Base-by-base conservation (phyloP, 495 filamentous ascomycete species). In the Hamigera avellanea region DNA sequence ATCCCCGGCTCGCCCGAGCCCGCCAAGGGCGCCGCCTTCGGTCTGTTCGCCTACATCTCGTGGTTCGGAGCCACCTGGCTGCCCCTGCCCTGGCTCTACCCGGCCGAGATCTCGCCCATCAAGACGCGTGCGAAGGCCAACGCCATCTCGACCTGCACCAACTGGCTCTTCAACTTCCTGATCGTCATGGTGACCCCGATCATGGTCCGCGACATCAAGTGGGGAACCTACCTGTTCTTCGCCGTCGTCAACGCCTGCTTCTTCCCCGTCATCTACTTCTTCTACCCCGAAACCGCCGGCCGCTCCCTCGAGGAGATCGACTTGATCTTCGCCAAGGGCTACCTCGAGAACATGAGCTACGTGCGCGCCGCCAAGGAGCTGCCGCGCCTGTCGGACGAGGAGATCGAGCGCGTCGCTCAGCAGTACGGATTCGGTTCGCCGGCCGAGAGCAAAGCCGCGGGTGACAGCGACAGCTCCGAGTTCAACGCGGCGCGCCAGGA, bases 211-310 rank as follows among this genome's bases (percentile, higher is more conserved):
- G 61, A 66, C 35, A 84, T 85, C 36, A 52, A 66, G 33, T 89
- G 81, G 81, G 74, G 78, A 7, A 84, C 80, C 1, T 89, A 87
- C 54, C 66, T 86, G 25, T 82, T 87, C 71, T 87, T 86, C 52
- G 81, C 80, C 5, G 56, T 61, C 26, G 59, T 82, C 44, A 87
- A 88, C 57, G 75, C 69, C 33, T 59, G 58, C 44, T 84, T 86
- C 66, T 53, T 87, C 13, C 81, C 83, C 1, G 50, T 80, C 41
- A 80, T 87, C 58, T 84, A 72, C 58, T 75, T 85, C 60, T 82
- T 80, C 61, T 85, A 83, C 53, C 81, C 82, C 6, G 81, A 85
- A 61, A 85, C 80, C 1, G 71, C 72, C 8, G 57, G 66, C 26
- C 76, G 82, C 35, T 77, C 72, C 27, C 67, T 88, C 13, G 83